Evolutionary conservation across 164 flowering plant species (phyloP), one percentile per base, ranked within the genome.

Genomic region (Annona squamosa): DNA sequence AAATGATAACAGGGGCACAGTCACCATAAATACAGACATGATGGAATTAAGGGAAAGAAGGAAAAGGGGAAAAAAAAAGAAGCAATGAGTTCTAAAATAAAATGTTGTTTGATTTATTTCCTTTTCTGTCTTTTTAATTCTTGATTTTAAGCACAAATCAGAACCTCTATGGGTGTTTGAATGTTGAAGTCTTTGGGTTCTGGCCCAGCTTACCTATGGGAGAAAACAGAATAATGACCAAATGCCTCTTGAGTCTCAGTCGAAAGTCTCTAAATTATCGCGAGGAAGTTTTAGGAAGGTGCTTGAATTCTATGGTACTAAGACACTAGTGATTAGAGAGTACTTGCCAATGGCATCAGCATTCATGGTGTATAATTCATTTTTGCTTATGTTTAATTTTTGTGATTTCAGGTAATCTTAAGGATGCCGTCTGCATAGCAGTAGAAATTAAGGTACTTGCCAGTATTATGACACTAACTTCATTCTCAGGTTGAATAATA

Each of bases 361-460:
- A 26, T 26, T 26, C 37, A 26, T 26, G 37, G 37, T 26, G 1
- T 26, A 26, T 26, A 26, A 26, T 26, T 26, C 37, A 26, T 26
- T 26, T 26, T 26, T 44, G n/a, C 44, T 67, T 7, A 48, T n/a
- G 7, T 18, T 69, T 26, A 48, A 37, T 12, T 26, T 48, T 52
- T 12, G 48, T 57, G 12, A 65, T 79, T 72, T 76, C 87, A 94
- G 98, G 91, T 79, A 19, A 18, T 37, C 65, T 41, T 71, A 76
- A 76, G 74, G 88, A 69, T 65, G 78, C 73, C 18, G 78, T 79
- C 3, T 90, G 91, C 82, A 77, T 92, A 76, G 84, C 88, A 68
- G 90, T 94, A 44, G 98, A 94, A 86, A 86, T 91, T 81, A 94
- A 94, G 98, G 98, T 94, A 75, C 73, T 80, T 71, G 46, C 46